phyloP scores from a whole-genome alignment of 176 grass and related monocot species.

The Elymus sibiricus region DNA sequence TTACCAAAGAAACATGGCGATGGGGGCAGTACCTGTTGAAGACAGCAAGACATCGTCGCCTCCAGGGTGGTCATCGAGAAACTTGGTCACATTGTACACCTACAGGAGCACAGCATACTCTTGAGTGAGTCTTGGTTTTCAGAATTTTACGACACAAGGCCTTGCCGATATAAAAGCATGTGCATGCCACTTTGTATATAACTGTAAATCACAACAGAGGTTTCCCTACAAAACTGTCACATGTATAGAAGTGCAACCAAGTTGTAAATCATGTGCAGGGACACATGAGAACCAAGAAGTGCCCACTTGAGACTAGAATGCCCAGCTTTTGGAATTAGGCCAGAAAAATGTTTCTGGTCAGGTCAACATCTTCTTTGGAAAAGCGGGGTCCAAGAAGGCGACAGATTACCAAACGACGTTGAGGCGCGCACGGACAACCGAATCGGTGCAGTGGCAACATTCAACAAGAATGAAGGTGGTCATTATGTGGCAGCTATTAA shows the following conservation, averaged over 20 bases:
- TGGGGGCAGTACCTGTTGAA: constrained; percentile 63
- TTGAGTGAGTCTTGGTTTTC: neutral
- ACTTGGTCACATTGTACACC: constrained; percentile 98
- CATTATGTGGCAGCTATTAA: neutral
- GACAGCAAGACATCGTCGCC: constrained; percentile 90
- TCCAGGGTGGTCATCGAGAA: constrained; percentile 96
- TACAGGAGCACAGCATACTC: neutral
- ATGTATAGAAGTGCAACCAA: neutral
- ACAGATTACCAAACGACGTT: neutral
- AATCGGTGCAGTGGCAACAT: neutral
- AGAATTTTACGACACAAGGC: no score
- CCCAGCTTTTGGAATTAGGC: neutral
- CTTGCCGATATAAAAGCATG: no score
- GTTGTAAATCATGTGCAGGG: neutral
- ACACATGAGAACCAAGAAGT: constrained; percentile 1
- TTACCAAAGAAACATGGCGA: constrained; percentile 2
- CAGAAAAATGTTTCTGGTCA: neutral
- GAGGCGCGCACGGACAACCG: neutral
- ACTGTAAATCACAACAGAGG: neutral
- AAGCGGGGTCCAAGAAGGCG: constrained; percentile 6
- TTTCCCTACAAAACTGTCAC: neutral
- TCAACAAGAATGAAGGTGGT: neutral
- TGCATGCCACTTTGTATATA: no score
- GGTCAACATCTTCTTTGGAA: neutral
- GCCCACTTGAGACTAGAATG: neutral